Evolutionary conservation across 805 yeast species (phyloP).

Genomic region (Candida taoyuanica): DNA sequence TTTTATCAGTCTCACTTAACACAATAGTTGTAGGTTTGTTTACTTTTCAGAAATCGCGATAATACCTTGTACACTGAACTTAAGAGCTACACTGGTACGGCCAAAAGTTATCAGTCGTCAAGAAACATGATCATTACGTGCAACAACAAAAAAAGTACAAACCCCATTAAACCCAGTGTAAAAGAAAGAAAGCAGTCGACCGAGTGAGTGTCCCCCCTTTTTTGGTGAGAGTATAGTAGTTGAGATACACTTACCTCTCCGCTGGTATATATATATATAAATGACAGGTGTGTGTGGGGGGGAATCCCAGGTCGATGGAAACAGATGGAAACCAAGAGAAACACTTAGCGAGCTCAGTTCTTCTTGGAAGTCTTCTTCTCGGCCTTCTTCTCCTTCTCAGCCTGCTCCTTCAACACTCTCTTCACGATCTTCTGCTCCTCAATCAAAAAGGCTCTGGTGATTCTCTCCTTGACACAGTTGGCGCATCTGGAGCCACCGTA

Average conservation of each 20-base stretch:
- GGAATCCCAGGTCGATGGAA: neutral
- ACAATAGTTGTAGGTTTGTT: neutral
- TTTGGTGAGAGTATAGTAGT: too few species aligned
- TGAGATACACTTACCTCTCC: conserved; percentile 1
- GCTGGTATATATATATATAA: too few species aligned
- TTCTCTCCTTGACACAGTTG: conserved; percentile 98
- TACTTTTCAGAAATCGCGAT: neutral
- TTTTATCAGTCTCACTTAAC: neutral
- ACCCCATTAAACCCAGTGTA: conserved; percentile 13
- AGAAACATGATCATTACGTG: conserved; percentile 20
- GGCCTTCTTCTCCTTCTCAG: conserved; percentile 76
- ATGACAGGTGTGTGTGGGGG: neutral
- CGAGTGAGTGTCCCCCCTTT: neutral
- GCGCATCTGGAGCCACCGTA: conserved; percentile 99
- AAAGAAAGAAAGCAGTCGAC: neutral
- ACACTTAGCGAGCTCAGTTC: conserved; percentile 17
- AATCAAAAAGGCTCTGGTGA: conserved; percentile 98
- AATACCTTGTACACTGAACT: too few species aligned
- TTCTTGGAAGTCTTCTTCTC: conserved; percentile 37
- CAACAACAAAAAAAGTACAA: too few species aligned
- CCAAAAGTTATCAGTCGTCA: too few species aligned
- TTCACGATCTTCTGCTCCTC: conserved; percentile 99
- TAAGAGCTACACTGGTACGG: too few species aligned
- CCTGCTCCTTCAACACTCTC: conserved; percentile 97
- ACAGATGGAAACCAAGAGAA: neutral